phyloP scores from a whole-genome alignment of 106 monocot genomes.

The Acorus calamus region DNA sequence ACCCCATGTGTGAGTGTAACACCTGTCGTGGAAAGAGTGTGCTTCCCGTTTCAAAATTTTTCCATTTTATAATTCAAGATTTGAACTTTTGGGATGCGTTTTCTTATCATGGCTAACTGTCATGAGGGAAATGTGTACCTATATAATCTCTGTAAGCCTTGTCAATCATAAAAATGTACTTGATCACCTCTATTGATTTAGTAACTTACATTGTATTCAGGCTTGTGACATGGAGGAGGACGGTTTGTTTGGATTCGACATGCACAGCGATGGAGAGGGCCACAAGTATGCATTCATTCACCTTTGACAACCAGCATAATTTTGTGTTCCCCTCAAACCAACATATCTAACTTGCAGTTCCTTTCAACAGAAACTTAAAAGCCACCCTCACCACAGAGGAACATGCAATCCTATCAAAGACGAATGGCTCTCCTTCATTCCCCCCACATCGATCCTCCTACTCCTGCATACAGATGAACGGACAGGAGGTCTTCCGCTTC shows the following conservation, averaged over 20 bases:
- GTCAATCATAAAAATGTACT: no score
- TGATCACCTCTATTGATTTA: no score
- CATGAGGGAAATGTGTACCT: no score
- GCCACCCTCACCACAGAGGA: conserved; percentile 20
- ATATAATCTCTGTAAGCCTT: no score
- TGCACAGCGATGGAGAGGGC: conserved; percentile 80
- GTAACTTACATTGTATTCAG: conserved; percentile 16
- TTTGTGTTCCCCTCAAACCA: not conserved
- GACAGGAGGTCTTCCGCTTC: conserved; percentile 97
- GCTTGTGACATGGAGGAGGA: conserved; percentile 61
- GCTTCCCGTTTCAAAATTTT: no score
- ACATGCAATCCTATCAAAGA: conserved; percentile 15
- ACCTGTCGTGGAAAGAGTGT: no score
- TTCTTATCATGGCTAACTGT: no score
- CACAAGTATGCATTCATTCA: conserved; percentile 38
- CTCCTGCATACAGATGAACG: conserved; percentile 90
- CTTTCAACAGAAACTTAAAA: conserved; percentile 50
- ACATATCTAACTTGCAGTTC: not conserved
- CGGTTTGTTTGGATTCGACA: conserved; percentile 82
- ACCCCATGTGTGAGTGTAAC: no score
- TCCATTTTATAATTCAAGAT: no score
- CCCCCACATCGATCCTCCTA: conserved; percentile 56
- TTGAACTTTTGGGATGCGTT: no score
- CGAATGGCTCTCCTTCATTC: conserved; percentile 48
- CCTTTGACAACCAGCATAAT: not conserved